Base-by-base conservation (phyloP, 2,329 filamentous ascomycete genomes). In the Juglanconis oblonga region DNA sequence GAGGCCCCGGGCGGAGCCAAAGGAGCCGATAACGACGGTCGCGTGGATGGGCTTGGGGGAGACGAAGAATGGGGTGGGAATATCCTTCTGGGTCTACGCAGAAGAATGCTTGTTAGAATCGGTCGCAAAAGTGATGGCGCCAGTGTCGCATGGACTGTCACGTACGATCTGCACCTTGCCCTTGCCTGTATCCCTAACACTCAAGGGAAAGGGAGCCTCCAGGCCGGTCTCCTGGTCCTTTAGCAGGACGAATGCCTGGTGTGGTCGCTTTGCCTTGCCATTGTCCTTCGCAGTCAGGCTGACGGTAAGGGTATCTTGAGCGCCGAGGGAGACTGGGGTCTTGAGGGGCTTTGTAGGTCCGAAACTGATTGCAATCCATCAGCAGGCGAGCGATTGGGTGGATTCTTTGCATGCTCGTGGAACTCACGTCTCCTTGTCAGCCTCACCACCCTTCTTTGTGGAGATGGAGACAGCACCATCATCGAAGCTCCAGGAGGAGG, bases 211-310 rank as follows among this genome's bases (percentile, higher is more conserved):
- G 1, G 93, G 92, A 31, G 92, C 88, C 74, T 98, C 93, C 51
- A 99, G 80, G 40, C 91, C 91, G 10, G 87, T 88, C 11, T 81
- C 78, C 10, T 82, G 78, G 67, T 98, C 92, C 68, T 85, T 87
- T 60, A 99, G 76, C 14, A 95, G 82, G 57, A 99, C 81, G 79
- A 97, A 97, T 5, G 92, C 92, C 77, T 99, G 95, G 76, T 99
- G 95, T 67, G 95, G 92, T 66, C 90, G 87, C 81, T 92, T 94
- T 51, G 85, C 83, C 67, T 87, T 88, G 75, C 87, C 87, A 71
- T 85, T 87, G 70, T 97, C 91, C 72, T 89, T 89, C 8, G 91
- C 84, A 38, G 92, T 96, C 69, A 99, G 78, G 66, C 87, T 77
- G 66, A 99, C 78, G 79, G 95, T 97, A 70, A 98, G 80, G 47